These are phyloP conservation scores for Iris macrosiphon DNA, from an alignment of 106 monocot species.

Conservation along the genomic window DNA sequence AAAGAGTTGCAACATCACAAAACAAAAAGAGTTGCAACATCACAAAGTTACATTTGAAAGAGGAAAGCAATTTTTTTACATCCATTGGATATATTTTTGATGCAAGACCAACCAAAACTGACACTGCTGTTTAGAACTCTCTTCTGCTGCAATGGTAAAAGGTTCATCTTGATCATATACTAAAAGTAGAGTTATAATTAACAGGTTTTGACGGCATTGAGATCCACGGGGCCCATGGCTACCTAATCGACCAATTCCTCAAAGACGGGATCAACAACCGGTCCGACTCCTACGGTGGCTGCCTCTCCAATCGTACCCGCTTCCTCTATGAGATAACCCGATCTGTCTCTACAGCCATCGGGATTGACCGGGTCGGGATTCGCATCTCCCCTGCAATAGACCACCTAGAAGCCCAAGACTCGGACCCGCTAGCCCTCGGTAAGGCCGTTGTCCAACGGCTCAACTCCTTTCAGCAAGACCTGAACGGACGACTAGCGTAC, in stretches of 20 bases:
- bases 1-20: too few species aligned
- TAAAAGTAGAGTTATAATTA: too few species aligned
- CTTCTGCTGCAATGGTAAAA: too few species aligned
- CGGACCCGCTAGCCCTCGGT: constrained; percentile 51
- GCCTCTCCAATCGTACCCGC: constrained; percentile 45
- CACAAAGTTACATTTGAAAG: too few species aligned
- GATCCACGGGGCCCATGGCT: constrained; percentile 89
- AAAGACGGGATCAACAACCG: constrained; percentile 94
- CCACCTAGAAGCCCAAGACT: constrained; percentile 73
- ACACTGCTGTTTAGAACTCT: too few species aligned
- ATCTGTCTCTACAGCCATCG: constrained; percentile 41
- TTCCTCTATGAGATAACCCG: constrained; percentile 44
- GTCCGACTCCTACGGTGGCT: constrained; percentile 54
- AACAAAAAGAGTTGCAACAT: too few species aligned
- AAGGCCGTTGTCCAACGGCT: constrained; percentile 36
- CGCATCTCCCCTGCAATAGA: constrained; percentile 86
- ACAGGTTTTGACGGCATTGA: constrained; percentile 85
- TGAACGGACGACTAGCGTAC: constrained; percentile 50
- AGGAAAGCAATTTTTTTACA: too few species aligned
- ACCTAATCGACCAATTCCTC: constrained; percentile 86
- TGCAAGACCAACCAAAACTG: too few species aligned
- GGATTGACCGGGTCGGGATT: constrained; percentile 43
- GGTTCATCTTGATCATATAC: too few species aligned
- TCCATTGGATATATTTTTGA: too few species aligned
- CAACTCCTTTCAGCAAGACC: constrained; percentile 40